Percentiles rank a stretch among this genome's conserved stretches.
Conservation (phyloP, 805 yeast genomes). For the Metschnikowia lachancei region DNA sequence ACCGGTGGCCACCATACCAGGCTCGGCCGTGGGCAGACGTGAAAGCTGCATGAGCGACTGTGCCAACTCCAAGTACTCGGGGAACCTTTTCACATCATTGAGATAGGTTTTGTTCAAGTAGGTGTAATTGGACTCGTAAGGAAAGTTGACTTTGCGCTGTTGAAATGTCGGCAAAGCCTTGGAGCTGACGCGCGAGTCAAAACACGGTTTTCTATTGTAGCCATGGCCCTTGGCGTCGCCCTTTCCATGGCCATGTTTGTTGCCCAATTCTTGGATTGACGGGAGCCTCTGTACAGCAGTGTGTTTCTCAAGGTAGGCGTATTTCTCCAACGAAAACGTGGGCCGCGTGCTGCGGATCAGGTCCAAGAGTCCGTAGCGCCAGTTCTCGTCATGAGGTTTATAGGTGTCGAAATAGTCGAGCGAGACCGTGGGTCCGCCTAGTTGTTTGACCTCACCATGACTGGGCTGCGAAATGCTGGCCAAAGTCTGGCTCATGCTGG, state of each 20-base stretch:
- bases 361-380: constrained; percentile 43
- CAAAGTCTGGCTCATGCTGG: constrained; percentile 28
- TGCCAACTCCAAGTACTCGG: constrained; percentile 48
- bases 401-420: constrained; percentile 45
- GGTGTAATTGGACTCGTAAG: constrained; percentile 52
- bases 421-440: constrained; percentile 35
- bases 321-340: constrained; percentile 8
- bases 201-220: constrained; percentile 32
- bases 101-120: constrained; percentile 48
- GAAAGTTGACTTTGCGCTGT: constrained; percentile 46
- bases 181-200: constrained; percentile 37
- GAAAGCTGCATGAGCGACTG: constrained; percentile 40
- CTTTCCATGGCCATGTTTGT: no score
- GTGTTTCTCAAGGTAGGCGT: constrained; percentile 4
- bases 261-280: constrained; percentile 12
- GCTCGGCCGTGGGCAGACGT: constrained; percentile 6
- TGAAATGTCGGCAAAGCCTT: constrained; percentile 21
- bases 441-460: neutral
- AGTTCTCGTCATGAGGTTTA: constrained; percentile 44
- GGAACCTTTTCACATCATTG: constrained; percentile 47
- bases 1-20: neutral
- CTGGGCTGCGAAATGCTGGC: constrained; percentile 30
- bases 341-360: constrained; percentile 28
- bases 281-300: constrained; percentile 11
- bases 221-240: no score